phyloP scores from a whole-genome alignment of 306 rosid species.

The Quercus robur region DNA sequence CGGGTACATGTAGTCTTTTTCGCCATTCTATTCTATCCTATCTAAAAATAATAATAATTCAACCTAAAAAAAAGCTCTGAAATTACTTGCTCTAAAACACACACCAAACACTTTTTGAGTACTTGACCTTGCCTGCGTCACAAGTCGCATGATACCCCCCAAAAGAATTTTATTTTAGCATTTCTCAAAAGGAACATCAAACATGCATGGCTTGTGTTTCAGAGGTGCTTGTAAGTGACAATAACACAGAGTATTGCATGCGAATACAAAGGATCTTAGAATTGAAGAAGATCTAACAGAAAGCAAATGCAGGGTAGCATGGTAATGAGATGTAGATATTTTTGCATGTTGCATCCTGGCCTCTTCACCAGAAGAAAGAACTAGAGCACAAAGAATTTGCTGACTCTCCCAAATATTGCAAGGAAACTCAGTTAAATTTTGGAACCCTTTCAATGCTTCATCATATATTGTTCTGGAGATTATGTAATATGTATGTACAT shows the following conservation, averaged over 20 bases:
- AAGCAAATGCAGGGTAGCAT: too few species aligned
- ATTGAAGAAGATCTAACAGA: neutral
- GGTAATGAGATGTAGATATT: too few species aligned
- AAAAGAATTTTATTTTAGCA: neutral
- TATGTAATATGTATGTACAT: neutral
- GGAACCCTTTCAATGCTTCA: neutral
- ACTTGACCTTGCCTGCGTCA: too few species aligned
- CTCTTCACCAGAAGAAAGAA: neutral
- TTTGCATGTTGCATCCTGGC: too few species aligned
- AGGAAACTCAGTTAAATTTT: neutral
- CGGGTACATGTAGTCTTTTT: too few species aligned
- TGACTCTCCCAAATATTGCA: conserved; percentile 6
- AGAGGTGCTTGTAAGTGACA: neutral
- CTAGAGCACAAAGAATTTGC: neutral
- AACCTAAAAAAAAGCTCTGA: too few species aligned
- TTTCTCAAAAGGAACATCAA: neutral
- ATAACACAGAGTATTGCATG: neutral
- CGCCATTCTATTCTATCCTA: too few species aligned
- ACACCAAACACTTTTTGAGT: too few species aligned
- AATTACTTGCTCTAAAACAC: too few species aligned
- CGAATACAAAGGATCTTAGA: neutral
- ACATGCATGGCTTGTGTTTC: neutral
- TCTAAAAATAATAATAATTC: too few species aligned
- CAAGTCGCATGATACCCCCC: too few species aligned
- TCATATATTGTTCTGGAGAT: neutral